These are phyloP conservation scores for Debaryomyces robertsiae DNA, from an alignment of 1,139 yeast genomes.

Conservation along the genomic window DNA sequence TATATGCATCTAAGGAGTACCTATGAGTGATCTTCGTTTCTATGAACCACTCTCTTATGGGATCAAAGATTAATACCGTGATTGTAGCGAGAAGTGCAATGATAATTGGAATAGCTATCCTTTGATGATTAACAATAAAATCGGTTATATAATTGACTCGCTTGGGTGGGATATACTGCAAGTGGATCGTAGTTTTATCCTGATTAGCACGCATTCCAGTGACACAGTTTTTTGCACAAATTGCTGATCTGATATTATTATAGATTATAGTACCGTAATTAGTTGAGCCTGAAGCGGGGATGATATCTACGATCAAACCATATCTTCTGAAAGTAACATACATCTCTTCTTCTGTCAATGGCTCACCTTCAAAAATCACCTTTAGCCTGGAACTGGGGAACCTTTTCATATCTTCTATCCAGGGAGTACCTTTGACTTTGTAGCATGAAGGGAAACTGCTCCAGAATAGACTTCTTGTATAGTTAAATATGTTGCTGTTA, in stretches of 20 bases:
- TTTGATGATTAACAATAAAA: constrained; percentile 71
- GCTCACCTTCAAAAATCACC: constrained; percentile 72
- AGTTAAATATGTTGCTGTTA: constrained; percentile 33
- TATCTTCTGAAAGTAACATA: constrained; percentile 84
- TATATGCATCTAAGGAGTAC: constrained; percentile 34
- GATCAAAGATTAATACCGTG: constrained; percentile 89
- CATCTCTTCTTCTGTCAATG: constrained; percentile 79
- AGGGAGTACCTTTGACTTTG: constrained; percentile 88
- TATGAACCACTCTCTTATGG: constrained; percentile 82
- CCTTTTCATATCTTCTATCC: constrained; percentile 91
- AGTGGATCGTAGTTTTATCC: constrained; percentile 61
- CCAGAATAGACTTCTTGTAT: constrained; percentile 19
- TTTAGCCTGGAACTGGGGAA: constrained; percentile 65
- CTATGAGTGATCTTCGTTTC: constrained; percentile 68
- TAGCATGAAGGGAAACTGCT: constrained; percentile 48
- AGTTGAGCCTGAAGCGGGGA: constrained; percentile 42
- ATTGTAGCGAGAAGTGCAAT: constrained; percentile 59
- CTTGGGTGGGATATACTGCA: constrained; percentile 64
- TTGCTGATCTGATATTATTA: constrained; percentile 63
- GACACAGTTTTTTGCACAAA: constrained; percentile 87
- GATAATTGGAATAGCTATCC: constrained; percentile 68
- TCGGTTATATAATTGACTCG: constrained; percentile 56
- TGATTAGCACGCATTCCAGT: constrained; percentile 69
- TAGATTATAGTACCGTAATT: constrained; percentile 59
- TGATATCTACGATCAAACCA: constrained; percentile 78